Percentiles rank a stretch among this genome's conserved stretches.
These are phyloP conservation scores for Trichoderma koningiopsis DNA, from an alignment of 2,329 filamentous ascomycete species.

Conservation along the genomic window DNA sequence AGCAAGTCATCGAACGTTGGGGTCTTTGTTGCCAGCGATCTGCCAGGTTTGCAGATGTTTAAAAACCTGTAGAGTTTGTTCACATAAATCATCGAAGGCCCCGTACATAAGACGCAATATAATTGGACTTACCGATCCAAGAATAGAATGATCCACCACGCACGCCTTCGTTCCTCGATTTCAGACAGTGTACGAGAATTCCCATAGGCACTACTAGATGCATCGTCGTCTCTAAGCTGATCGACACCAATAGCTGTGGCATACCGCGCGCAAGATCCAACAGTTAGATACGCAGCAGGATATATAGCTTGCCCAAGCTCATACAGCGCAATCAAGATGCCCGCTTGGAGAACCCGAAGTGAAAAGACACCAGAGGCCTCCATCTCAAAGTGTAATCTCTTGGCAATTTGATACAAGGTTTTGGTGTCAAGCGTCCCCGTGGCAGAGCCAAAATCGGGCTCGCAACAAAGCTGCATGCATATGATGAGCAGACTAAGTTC, in stretches of 20 bases:
- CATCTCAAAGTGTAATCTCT: slow-evolving; percentile 7
- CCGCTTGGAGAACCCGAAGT: neutral
- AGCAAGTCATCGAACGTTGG: neutral
- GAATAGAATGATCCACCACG: slow-evolving; percentile 5
- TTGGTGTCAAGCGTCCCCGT: neutral
- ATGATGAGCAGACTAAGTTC: slow-evolving; percentile 3
- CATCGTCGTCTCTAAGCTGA: neutral
- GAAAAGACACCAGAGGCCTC: neutral
- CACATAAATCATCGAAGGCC: neutral
- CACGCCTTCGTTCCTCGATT: slow-evolving; percentile 3
- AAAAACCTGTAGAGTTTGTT: neutral
- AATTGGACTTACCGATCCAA: neutral
- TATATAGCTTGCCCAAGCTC: slow-evolving; percentile 5
- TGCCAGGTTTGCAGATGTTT: neutral
- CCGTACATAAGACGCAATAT: neutral
- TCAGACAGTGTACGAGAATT: neutral
- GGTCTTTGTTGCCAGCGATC: neutral
- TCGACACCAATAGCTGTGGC: neutral
- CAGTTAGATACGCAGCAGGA: neutral
- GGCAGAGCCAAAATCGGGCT: neutral
- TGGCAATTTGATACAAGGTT: neutral
- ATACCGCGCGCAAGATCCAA: slow-evolving; percentile 1
- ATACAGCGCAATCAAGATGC: slow-evolving; percentile 9
- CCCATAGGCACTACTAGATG: neutral
- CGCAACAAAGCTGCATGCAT: slow-evolving; percentile 3